A percentile compares a stretch with the other conserved stretches of the same genome.
Evolutionary conservation across 352 stramenopile species (phyloP).

Genomic region (Phytophthora ohioensis): DNA sequence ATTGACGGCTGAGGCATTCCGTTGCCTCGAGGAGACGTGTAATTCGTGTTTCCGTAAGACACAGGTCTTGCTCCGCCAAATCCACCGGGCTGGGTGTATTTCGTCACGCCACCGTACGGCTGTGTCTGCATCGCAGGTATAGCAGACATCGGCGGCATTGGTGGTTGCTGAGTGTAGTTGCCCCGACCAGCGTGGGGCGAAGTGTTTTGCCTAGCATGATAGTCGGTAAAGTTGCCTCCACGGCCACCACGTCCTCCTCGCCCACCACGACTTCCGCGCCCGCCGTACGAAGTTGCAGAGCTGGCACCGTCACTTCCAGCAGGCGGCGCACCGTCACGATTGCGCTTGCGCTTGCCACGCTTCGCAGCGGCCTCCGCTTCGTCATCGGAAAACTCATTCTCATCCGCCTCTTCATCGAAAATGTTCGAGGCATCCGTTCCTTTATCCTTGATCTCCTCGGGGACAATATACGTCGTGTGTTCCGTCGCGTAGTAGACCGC

Average conservation of each 20-base stretch:
- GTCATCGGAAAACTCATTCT: slow-evolving; percentile 84
- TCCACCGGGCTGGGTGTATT: slow-evolving; percentile 57
- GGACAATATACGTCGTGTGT: slow-evolving; percentile 84
- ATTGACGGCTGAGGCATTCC: slow-evolving; percentile 33
- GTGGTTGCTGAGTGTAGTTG: slow-evolving; percentile 24
- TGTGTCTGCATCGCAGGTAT: slow-evolving; percentile 49
- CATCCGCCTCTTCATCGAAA: slow-evolving; percentile 87
- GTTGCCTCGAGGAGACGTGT: slow-evolving; percentile 43
- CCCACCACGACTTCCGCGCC: slow-evolving; percentile 25
- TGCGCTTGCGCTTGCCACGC: slow-evolving; percentile 72
- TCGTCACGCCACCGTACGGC: slow-evolving; percentile 53
- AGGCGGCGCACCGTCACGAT: slow-evolving; percentile 40
- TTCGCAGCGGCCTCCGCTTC: slow-evolving; percentile 82
- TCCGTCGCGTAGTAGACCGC: slow-evolving; percentile 79
- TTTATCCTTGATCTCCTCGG: slow-evolving; percentile 81
- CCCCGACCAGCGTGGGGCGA: slow-evolving; percentile 15
- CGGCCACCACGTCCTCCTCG: slow-evolving; percentile 35
- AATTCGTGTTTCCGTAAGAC: slow-evolving; percentile 49
- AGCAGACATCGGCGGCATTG: slow-evolving; percentile 10
- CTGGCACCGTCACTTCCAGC: slow-evolving; percentile 16
- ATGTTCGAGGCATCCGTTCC: slow-evolving; percentile 88
- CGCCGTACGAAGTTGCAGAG: slow-evolving; percentile 13
- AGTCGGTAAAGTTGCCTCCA: slow-evolving; percentile 26
- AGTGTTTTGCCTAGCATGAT: slow-evolving; percentile 23
- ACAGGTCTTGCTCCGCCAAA: slow-evolving; percentile 23